These are phyloP conservation scores for Malus hybrid DNA, from an alignment of 331 rosid species.

Conservation along the genomic window DNA sequence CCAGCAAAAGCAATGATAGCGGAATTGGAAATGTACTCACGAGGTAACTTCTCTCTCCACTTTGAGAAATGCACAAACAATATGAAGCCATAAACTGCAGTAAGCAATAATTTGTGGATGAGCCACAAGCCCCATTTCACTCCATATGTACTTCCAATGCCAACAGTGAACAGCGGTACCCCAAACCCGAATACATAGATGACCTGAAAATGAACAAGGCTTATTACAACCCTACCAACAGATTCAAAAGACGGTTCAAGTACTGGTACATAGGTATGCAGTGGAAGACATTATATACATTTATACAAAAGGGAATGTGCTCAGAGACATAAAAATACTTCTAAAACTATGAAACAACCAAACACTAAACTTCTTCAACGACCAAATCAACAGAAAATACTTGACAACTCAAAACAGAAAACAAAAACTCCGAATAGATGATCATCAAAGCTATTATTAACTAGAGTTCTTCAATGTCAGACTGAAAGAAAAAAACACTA, in stretches of 20 bases:
- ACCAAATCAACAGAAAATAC: background rate
- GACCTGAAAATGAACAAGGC: slow-evolving; percentile 30
- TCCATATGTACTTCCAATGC: slow-evolving; percentile 23
- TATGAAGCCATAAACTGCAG: slow-evolving; percentile 72
- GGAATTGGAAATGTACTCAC: slow-evolving; percentile 37
- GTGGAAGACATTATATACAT: too few relatives aligned
- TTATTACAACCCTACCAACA: background rate
- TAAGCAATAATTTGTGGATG: slow-evolving; percentile 45
- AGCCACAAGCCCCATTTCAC: slow-evolving; percentile 66
- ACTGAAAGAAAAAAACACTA: background rate
- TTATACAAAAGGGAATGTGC: too few relatives aligned
- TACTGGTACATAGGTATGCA: too few relatives aligned
- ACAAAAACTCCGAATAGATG: too few relatives aligned
- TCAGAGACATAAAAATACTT: too few relatives aligned
- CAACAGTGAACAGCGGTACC: slow-evolving; percentile 46
- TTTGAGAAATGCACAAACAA: slow-evolving; percentile 64
- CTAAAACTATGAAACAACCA: background rate
- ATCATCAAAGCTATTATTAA: too few relatives aligned
- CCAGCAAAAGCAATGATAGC: background rate
- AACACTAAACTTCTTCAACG: background rate
- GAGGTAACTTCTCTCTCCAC: slow-evolving; percentile 82
- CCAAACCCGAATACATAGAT: slow-evolving; percentile 71
- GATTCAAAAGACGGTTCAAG: background rate
- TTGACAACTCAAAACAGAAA: too few relatives aligned
- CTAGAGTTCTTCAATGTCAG: background rate